Base-by-base conservation (phyloP, 768 basidiomycete genomes). In the Mycena belliarum region DNA sequence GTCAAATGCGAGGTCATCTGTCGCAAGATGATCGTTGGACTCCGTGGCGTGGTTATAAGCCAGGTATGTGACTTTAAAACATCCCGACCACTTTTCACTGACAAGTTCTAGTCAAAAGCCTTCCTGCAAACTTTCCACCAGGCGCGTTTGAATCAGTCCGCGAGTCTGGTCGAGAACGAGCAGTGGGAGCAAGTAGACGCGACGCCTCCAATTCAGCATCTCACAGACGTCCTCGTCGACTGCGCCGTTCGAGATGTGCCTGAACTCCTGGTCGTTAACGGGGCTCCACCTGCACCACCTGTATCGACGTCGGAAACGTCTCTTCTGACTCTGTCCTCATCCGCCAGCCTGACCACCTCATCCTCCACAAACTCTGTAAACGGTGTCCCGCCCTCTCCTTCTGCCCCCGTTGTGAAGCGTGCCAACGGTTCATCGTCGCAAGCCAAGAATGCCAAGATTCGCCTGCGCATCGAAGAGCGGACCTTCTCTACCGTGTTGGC, bases 81-180 rank as follows among this genome's bases (percentile, higher is more conserved):
- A 46, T 54, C 28, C 58, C 20, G 12, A 49, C 38, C 9, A 21
- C n/a, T 16, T 24, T 48, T 20, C 53, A 59, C 53, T 60, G 56
- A 65, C 60, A 35, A 48, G 37, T 37, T 21, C 35, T 65, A 95
- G 88, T 91, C 95, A 7, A 95, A 95, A 73, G 74, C 82, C 11
- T 99, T 95, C 76, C 76, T 99, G 25, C 86, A 90, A 66, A 73
- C 78, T 0, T 98, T 95, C 74, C 97, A 99, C 68, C 87, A 94
- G 63, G 72, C 80, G 12, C 82, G 89, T 49, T 82, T 98, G 42
- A 83, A 87, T 3, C 81, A 81, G 53, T 90, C 89, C 3, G 95
- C 96, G 25, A 93, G 89, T 69, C 75, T 93, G 25, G 96, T 99
- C 9, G 95, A 98, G 70, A 94, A 98, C 63, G 97, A 99, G 68